Percentiles rank a stretch among this genome's conserved stretches.
Conservation (phyloP, 305 asterid species). For the Fraxinus velutina region DNA sequence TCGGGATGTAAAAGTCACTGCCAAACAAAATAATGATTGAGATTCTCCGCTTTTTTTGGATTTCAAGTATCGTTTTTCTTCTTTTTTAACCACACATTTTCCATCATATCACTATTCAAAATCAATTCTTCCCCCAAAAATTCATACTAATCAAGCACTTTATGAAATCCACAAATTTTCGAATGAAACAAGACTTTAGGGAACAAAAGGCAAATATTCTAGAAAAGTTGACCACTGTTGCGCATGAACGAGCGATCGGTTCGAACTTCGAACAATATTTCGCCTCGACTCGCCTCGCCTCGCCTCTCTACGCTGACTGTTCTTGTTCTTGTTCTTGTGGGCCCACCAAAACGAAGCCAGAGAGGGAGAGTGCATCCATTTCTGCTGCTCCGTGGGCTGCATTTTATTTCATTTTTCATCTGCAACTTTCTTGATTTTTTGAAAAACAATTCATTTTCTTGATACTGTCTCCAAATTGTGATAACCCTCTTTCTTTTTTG, state of each 20-base stretch:
- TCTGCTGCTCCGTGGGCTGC: constrained; percentile 17
- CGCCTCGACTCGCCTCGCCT: constrained; percentile 7
- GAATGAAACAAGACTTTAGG: background rate
- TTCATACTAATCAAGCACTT: too few relatives aligned
- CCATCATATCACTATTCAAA: too few relatives aligned
- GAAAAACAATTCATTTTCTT: background rate
- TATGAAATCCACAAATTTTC: too few relatives aligned
- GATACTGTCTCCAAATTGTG: background rate
- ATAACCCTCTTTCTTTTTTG: constrained; percentile 9
- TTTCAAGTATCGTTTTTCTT: too few relatives aligned
- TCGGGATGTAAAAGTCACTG: too few relatives aligned
- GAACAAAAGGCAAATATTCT: constrained; percentile 18
- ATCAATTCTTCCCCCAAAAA: too few relatives aligned
- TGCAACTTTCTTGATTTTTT: constrained; percentile 2
- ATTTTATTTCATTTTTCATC: constrained; percentile 13
- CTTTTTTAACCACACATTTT: too few relatives aligned
- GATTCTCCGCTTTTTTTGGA: too few relatives aligned
- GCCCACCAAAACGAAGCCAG: constrained; percentile 23
- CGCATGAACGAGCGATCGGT: background rate
- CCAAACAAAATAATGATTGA: too few relatives aligned
- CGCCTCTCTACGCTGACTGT: background rate
- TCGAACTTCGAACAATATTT: constrained; percentile 13
- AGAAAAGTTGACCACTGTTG: constrained; percentile 2
- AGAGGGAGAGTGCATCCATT: background rate
- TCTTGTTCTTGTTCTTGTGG: constrained; percentile 20